Percentiles rank a stretch among this genome's conserved stretches.
Conservation (phyloP, 441 rosid species). For the Aleurites moluccanus region DNA sequence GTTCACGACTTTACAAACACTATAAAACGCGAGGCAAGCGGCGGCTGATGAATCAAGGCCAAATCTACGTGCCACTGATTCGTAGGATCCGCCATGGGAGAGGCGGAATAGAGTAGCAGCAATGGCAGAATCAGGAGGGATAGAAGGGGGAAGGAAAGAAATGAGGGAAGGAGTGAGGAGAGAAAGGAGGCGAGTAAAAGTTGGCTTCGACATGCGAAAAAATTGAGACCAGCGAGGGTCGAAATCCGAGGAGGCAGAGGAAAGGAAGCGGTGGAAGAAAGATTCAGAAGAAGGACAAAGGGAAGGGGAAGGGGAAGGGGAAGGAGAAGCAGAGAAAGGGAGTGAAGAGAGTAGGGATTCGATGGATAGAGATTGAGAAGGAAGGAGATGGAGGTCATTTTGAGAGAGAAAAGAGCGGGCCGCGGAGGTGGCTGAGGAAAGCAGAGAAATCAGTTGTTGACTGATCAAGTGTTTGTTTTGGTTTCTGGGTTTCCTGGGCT, state of each 20-base stretch:
- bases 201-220: conserved; percentile 58
- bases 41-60: conserved; percentile 45
- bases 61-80: conserved; percentile 42
- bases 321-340: conserved; percentile 38
- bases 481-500: conserved; percentile 22
- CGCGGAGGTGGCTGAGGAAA: conserved; percentile 45
- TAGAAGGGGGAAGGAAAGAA: conserved; percentile 32
- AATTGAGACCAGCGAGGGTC: conserved; percentile 54
- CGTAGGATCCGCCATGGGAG: conserved; percentile 61
- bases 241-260: conserved; percentile 31
- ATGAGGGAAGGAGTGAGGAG: conserved; percentile 40
- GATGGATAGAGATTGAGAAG: conserved; percentile 49
- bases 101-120: conserved; percentile 72
- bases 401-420: conserved; percentile 43
- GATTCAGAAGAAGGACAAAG: conserved; percentile 20
- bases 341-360: conserved; percentile 46
- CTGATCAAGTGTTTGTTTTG: background rate
- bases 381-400: conserved; percentile 56
- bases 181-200: conserved; percentile 40
- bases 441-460: conserved; percentile 36
- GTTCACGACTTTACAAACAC: conserved; percentile 54
- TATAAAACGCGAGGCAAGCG: conserved; percentile 66
- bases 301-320: conserved; percentile 16
- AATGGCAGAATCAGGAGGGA: conserved; percentile 45
- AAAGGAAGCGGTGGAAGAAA: conserved; percentile 44